A percentile compares a stretch with the other conserved stretches of the same genome.
phyloP scores from a whole-genome alignment of 305 asterid genomes.

The Plantago coronopus region DNA sequence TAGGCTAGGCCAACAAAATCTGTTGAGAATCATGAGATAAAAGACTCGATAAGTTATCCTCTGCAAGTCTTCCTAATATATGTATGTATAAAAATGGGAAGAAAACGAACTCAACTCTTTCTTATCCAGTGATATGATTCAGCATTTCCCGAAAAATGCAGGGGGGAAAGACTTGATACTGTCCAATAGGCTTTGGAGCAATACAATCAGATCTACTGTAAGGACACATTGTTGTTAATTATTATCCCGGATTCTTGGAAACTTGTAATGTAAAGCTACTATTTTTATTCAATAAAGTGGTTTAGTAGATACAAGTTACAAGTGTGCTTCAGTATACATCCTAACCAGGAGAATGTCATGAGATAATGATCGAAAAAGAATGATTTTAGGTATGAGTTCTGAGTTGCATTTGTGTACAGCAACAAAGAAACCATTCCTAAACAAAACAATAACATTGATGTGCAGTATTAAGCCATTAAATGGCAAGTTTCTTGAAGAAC shows the following conservation, averaged over 20 bases:
- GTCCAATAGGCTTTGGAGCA: background rate
- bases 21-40: slow-evolving; percentile 3
- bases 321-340: background rate
- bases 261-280: too few species aligned
- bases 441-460: too few species aligned
- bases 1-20: background rate
- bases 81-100: too few species aligned
- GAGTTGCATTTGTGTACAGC: too few species aligned
- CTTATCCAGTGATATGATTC: slow-evolving; percentile 1
- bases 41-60: background rate
- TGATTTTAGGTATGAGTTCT: background rate
- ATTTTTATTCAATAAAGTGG: background rate
- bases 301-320: background rate
- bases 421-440: too few species aligned
- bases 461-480: background rate
- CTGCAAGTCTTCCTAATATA: background rate
- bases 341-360: background rate
- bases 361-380: background rate
- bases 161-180: background rate
- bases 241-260: too few species aligned
- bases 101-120: background rate
- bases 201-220: background rate
- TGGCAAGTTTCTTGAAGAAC: too few species aligned
- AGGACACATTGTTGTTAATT: background rate
- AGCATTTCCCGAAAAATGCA: background rate